Evolutionary conservation across 768 basidiomycete genomes (phyloP).

Genomic region (Hygrophorus russula): DNA sequence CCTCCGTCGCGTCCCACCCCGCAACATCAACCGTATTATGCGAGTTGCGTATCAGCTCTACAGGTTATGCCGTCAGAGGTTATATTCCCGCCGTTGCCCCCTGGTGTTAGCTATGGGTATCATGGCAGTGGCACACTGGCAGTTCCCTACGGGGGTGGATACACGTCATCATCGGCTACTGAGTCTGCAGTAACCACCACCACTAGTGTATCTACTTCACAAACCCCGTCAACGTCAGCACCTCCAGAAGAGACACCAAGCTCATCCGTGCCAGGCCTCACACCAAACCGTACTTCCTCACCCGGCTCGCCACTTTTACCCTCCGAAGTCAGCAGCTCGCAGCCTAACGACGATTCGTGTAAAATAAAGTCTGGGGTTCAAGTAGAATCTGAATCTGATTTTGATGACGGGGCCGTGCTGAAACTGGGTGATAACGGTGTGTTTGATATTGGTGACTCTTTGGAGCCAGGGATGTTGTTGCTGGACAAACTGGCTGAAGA

Average conservation of each 20-base stretch:
- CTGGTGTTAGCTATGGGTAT: constrained; percentile 24
- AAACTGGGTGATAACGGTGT: constrained; percentile 19
- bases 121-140: background rate
- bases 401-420: constrained; percentile 9
- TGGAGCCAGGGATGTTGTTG: constrained; percentile 32
- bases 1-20: constrained; percentile 42
- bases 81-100: constrained; percentile 65
- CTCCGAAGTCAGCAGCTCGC: constrained; percentile 6
- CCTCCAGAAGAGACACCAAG: constrained; percentile 27
- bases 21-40: constrained; percentile 70
- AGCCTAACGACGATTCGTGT: background rate
- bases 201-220: background rate
- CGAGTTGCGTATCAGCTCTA: constrained; percentile 30
- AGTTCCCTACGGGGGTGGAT: constrained; percentile 11
- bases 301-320: constrained; percentile 39
- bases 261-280: constrained; percentile 47
- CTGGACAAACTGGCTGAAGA: constrained; percentile 19
- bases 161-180: constrained; percentile 10
- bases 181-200: constrained; percentile 5
- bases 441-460: constrained; percentile 18
- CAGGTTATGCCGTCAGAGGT: constrained; percentile 43
- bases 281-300: constrained; percentile 48
- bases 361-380: constrained; percentile 1
- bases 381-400: constrained; percentile 7
- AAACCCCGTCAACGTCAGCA: constrained; percentile 9